phyloP scores from a whole-genome alignment of 805 yeast genomes.

The Ogataea nonfermentans region DNA sequence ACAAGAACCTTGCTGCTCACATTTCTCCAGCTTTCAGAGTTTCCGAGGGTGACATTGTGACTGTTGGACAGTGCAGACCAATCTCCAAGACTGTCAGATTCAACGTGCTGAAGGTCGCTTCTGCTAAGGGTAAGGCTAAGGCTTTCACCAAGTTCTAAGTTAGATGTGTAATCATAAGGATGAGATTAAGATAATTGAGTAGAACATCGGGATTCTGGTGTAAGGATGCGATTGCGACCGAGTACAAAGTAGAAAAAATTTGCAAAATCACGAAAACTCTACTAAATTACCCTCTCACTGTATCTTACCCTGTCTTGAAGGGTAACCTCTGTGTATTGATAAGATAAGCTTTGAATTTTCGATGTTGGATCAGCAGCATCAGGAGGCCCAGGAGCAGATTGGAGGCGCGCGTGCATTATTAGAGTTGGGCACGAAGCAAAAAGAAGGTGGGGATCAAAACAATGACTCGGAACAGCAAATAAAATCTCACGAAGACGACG shows the following conservation, averaged over 20 bases:
- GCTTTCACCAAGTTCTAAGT: slow-evolving; percentile 94
- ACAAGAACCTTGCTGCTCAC: slow-evolving; percentile 99
- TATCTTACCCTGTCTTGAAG: slow-evolving; percentile 16
- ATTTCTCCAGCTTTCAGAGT: slow-evolving; percentile 99
- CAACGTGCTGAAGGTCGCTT: slow-evolving; percentile 95
- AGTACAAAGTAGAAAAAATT: neutral
- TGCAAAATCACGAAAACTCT: neutral
- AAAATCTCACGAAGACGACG: slow-evolving; percentile 58
- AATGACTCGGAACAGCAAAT: slow-evolving; percentile 7
- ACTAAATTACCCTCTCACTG: slow-evolving; percentile 11
- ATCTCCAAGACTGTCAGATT: slow-evolving; percentile 99
- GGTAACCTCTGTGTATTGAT: slow-evolving; percentile 13
- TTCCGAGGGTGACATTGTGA: slow-evolving; percentile 96
- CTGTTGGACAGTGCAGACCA: slow-evolving; percentile 99
- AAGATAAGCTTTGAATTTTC: slow-evolving; percentile 8
- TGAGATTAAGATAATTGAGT: slow-evolving; percentile 1
- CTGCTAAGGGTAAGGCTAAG: slow-evolving; percentile 86
- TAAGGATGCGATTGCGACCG: slow-evolving; percentile 1
- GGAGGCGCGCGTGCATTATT: slow-evolving; percentile 32
- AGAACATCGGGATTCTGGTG: slow-evolving; percentile 2
- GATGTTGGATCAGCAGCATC: slow-evolving; percentile 9
- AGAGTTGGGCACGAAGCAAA: slow-evolving; percentile 24
- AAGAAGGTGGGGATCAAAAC: slow-evolving; percentile 17
- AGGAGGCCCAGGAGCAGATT: slow-evolving; percentile 22
- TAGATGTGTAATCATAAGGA: slow-evolving; percentile 14